Evolutionary conservation across 495 filamentous ascomycete species (phyloP).

Genomic region (Filosporella fistucella): DNA sequence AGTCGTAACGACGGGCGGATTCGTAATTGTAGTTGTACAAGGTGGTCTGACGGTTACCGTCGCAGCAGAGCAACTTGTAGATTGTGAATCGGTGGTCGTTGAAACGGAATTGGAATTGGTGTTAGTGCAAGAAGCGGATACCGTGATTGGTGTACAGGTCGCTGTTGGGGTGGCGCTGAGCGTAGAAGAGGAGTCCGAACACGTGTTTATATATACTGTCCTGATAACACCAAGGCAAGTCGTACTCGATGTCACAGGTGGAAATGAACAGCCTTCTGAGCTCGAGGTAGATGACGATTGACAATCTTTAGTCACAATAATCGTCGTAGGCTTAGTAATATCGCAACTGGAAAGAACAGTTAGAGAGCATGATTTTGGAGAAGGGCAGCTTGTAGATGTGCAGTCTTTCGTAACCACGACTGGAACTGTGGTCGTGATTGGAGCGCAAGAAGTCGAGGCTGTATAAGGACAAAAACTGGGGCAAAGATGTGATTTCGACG

Average conservation of each 20-base stretch:
- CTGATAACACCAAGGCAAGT: too few species aligned
- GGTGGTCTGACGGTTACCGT: not conserved
- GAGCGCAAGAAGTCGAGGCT: not conserved
- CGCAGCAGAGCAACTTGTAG: not conserved
- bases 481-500: slow-evolving; percentile 4
- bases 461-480: slow-evolving; percentile 3
- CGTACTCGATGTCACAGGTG: too few species aligned
- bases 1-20: not conserved
- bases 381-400: not conserved
- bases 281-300: too few species aligned
- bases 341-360: too few species aligned
- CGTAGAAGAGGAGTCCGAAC: too few species aligned
- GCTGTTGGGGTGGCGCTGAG: too few species aligned
- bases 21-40: not conserved
- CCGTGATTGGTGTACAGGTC: not conserved
- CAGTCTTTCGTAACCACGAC: not conserved
- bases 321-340: too few species aligned
- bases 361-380: too few species aligned
- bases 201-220: too few species aligned
- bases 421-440: not conserved
- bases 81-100: not conserved
- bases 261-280: too few species aligned
- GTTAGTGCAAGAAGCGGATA: not conserved
- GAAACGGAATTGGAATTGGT: not conserved
- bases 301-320: too few species aligned